Evolutionary conservation across 805 yeast species (phyloP).

Genomic region (Metschnikowia chrysomelidarum): DNA sequence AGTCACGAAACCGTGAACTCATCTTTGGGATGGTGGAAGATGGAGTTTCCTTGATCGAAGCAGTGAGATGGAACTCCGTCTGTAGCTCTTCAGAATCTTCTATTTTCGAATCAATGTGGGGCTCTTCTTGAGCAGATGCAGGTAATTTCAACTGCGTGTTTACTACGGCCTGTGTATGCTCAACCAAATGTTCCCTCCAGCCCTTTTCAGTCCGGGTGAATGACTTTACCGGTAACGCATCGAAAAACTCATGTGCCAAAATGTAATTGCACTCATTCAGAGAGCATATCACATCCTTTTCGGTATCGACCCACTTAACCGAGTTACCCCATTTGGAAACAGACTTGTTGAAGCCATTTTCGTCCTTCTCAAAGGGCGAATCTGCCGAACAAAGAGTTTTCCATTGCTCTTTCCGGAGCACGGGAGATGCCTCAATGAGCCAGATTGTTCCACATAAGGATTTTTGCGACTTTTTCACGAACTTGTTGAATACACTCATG

Average conservation of each 20-base stretch:
- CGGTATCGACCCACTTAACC: slow-evolving; percentile 61
- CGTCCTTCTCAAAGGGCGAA: slow-evolving; percentile 15
- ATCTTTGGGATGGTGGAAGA: slow-evolving; percentile 55
- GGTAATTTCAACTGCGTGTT: slow-evolving; percentile 33
- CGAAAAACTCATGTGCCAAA: slow-evolving; percentile 84
- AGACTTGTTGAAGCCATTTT: slow-evolving; percentile 32
- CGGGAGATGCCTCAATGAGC: slow-evolving; percentile 70
- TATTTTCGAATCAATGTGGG: slow-evolving; percentile 6
- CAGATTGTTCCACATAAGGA: slow-evolving; percentile 41
- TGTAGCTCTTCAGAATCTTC: slow-evolving; percentile 8
- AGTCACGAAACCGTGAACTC: slow-evolving; percentile 47
- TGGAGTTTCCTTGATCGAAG: slow-evolving; percentile 60
- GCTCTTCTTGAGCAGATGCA: slow-evolving; percentile 8
- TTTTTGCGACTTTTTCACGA: slow-evolving; percentile 26
- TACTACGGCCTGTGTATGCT: slow-evolving; percentile 42
- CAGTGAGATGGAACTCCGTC: slow-evolving; percentile 52
- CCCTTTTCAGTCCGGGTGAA: slow-evolving; percentile 62
- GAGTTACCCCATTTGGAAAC: slow-evolving; percentile 50
- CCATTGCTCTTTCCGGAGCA: slow-evolving; percentile 58
- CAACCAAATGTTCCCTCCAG: slow-evolving; percentile 79
- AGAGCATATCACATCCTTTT: slow-evolving; percentile 38
- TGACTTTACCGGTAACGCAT: slow-evolving; percentile 77
- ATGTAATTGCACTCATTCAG: slow-evolving; percentile 52
- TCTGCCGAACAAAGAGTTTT: slow-evolving; percentile 43
- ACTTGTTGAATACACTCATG: slow-evolving; percentile 45